phyloP scores from a whole-genome alignment of 345 rosid species.

The Excoecaria cochinchinensis region DNA sequence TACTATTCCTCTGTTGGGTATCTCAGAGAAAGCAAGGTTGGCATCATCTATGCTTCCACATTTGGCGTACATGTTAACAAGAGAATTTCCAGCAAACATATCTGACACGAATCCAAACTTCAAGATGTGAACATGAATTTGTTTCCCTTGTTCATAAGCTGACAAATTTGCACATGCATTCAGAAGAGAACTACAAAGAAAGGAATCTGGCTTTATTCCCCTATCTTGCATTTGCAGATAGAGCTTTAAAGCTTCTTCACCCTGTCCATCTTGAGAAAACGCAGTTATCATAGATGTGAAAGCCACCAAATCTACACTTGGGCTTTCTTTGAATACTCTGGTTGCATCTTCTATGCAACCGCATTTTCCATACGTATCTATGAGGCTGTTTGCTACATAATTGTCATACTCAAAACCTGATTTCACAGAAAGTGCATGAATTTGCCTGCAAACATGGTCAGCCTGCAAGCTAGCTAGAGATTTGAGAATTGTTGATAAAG shows the following conservation, averaged over 20 bases:
- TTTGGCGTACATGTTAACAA: slow-evolving; percentile 64
- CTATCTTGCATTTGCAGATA: slow-evolving; percentile 41
- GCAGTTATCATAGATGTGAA: slow-evolving; percentile 55
- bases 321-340: slow-evolving; percentile 39
- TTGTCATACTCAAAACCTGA: slow-evolving; percentile 42
- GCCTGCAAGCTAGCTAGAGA: slow-evolving; percentile 44
- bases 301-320: slow-evolving; percentile 42
- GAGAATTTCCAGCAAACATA: slow-evolving; percentile 58
- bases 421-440: slow-evolving; percentile 47
- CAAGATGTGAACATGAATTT: slow-evolving; percentile 54
- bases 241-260: slow-evolving; percentile 64
- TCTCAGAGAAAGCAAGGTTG: slow-evolving; percentile 38
- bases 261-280: slow-evolving; percentile 56
- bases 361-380: slow-evolving; percentile 62
- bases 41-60: slow-evolving; percentile 72
- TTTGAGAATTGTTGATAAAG: slow-evolving; percentile 57
- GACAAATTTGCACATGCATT: slow-evolving; percentile 65
- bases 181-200: slow-evolving; percentile 57
- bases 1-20: slow-evolving; percentile 54
- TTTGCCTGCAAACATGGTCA: slow-evolving; percentile 36
- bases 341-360: slow-evolving; percentile 42
- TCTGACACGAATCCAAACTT: slow-evolving; percentile 57
- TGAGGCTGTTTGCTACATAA: slow-evolving; percentile 52
- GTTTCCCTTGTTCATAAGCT: slow-evolving; percentile 71
- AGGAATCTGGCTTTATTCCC: slow-evolving; percentile 54